These are phyloP conservation scores for Eucalyptus curtisii DNA, from an alignment of 345 rosid genomes.

Conservation along the genomic window DNA sequence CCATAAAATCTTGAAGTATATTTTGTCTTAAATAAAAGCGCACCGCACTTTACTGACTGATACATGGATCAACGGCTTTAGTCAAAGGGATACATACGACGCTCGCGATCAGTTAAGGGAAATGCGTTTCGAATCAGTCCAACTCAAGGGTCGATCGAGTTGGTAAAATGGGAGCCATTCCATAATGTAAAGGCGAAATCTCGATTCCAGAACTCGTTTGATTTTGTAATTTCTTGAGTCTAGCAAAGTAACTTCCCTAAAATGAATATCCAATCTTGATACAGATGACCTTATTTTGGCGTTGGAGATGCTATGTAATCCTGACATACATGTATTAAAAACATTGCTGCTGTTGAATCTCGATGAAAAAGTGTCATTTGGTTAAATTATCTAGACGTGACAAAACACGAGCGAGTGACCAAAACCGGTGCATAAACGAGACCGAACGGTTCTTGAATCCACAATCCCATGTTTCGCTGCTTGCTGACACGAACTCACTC, in stretches of 20 bases:
- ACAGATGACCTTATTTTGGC: background rate
- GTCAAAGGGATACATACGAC: background rate
- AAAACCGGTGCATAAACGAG: background rate
- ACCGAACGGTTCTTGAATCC: background rate
- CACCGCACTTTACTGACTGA: too few species aligned
- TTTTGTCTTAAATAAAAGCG: background rate
- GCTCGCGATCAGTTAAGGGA: background rate
- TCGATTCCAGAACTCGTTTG: background rate
- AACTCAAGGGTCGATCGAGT: background rate
- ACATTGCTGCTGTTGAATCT: background rate
- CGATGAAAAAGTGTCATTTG: background rate
- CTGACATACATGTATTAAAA: background rate
- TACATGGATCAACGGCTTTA: background rate
- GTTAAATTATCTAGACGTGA: background rate
- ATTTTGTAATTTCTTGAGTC: background rate
- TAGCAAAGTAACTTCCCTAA: background rate
- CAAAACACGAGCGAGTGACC: background rate
- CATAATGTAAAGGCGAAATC: background rate
- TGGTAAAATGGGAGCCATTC: background rate
- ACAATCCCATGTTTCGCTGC: constrained; percentile 16
- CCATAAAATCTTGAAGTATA: background rate
- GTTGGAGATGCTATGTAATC: background rate
- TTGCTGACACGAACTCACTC: background rate
- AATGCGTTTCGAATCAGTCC: background rate
- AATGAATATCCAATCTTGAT: background rate